Evolutionary conservation across 2,329 filamentous ascomycete species (phyloP).

Genomic region (Venturia pyrina): DNA sequence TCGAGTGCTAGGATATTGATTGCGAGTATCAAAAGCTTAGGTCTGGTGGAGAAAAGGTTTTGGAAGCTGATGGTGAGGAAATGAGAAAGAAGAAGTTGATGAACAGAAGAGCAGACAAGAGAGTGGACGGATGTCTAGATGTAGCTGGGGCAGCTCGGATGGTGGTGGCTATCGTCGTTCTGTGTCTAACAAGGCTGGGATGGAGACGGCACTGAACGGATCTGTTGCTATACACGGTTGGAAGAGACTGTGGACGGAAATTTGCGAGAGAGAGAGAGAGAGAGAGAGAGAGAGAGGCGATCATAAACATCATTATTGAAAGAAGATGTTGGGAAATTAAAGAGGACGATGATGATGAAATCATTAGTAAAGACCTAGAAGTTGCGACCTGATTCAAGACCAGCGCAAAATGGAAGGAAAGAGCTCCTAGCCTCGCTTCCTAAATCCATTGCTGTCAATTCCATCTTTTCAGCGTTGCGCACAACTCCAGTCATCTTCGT

Average conservation of each 20-base stretch:
- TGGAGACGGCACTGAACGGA: background rate
- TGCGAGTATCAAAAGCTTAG: background rate
- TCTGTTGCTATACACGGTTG: background rate
- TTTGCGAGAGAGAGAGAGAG: background rate
- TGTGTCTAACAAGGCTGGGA: background rate
- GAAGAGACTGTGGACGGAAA: background rate
- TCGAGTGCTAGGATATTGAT: background rate
- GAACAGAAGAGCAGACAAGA: background rate
- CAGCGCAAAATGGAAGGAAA: background rate
- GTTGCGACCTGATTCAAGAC: background rate
- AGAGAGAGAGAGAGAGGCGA: too few relatives aligned
- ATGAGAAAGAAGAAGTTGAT: background rate
- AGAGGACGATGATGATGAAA: background rate
- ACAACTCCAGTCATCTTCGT: too few relatives aligned
- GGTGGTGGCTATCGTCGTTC: background rate
- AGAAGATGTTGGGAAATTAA: background rate
- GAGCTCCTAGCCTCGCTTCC: background rate
- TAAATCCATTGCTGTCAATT: background rate
- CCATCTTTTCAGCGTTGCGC: background rate
- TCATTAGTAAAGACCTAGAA: background rate
- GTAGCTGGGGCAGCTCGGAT: background rate
- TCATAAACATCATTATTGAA: background rate
- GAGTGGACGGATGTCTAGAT: background rate
- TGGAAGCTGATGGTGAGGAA: background rate
- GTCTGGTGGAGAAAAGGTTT: background rate